These are phyloP conservation scores for Cylindrotheca fusiformis DNA, from an alignment of 108 stramenopile genomes.

Conservation along the genomic window DNA sequence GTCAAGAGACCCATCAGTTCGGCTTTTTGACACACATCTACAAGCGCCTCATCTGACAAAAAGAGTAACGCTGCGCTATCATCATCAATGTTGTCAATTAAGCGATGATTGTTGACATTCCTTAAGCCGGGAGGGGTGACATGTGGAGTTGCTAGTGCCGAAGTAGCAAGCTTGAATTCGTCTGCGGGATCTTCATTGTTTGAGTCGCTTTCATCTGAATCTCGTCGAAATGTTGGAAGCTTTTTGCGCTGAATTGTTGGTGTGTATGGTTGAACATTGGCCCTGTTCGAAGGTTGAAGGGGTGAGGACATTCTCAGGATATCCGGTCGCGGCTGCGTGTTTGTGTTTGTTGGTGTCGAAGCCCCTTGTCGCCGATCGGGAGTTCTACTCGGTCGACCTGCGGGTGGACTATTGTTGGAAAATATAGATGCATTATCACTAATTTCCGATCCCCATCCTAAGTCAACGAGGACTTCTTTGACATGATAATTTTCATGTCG, in stretches of 20 bases:
- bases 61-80: constrained; percentile 3
- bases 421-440: not conserved
- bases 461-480: constrained; percentile 29
- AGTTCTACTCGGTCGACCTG: not conserved
- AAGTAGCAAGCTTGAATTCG: not conserved
- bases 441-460: constrained; percentile 16
- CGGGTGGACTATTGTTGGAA: not conserved
- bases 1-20: constrained; percentile 27
- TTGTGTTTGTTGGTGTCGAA: too few species aligned
- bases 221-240: not conserved
- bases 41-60: constrained; percentile 64
- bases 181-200: not conserved
- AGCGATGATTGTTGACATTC: not conserved
- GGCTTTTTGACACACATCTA: constrained; percentile 44
- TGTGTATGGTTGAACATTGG: not conserved
- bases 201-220: not conserved
- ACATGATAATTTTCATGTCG: constrained; percentile 62
- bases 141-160: not conserved
- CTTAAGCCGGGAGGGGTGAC: not conserved
- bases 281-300: not conserved
- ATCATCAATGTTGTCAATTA: not conserved
- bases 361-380: not conserved
- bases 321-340: not conserved
- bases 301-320: not conserved
- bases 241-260: not conserved